Base-by-base conservation (phyloP, 148 eudicot species). In the Diospyros lotus region DNA sequence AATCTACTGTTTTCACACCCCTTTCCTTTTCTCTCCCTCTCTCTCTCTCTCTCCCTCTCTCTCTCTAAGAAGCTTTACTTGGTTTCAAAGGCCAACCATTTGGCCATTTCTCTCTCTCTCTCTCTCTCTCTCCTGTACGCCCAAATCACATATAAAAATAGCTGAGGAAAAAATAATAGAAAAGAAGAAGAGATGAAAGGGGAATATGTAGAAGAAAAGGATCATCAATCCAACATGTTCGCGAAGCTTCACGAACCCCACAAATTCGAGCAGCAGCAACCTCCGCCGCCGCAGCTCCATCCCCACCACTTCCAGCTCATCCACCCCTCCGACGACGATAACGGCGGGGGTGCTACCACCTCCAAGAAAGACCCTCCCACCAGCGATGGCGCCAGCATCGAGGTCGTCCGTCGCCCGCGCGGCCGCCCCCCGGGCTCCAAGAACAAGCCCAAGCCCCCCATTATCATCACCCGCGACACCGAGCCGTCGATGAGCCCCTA, bases 341-440 rank as follows among this genome's bases (percentile, higher is more conserved):
- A 84, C 77, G 44, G 63, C 78, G 68, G 10, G 9, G 13, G 62
- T 70, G 9, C 76, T 9, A 0, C 78, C 42, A 17, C 55, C 38
- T 79, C 39, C 46, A 69, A 70, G 6, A 39, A 70, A 51, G 70
- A 17, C 1, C 4, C 28, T 28, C 28, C 70, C 71, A 65, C 48
- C 71, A 78, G 75, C 71, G 96, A 89, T 68, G 91, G 90, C 45
- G 85, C 84, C 9, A 77, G 91, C 1, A 78, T 90, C 45, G 98
- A 90, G 3, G 81, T 82, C 1, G 61, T 72, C 38, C 86, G 93
- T 6, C 88, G 93, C 15, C 96, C 98, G 4, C 78, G 98, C n/a
- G 98, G 98, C 52, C 84, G 98, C 1, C 96, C 98, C 0, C 93
- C 96, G 1, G 97, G 98, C 0, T 90, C 98, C 0, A 93, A 90